Conservation (phyloP, 345 rosid species). For the Stellera chamaejasme region DNA sequence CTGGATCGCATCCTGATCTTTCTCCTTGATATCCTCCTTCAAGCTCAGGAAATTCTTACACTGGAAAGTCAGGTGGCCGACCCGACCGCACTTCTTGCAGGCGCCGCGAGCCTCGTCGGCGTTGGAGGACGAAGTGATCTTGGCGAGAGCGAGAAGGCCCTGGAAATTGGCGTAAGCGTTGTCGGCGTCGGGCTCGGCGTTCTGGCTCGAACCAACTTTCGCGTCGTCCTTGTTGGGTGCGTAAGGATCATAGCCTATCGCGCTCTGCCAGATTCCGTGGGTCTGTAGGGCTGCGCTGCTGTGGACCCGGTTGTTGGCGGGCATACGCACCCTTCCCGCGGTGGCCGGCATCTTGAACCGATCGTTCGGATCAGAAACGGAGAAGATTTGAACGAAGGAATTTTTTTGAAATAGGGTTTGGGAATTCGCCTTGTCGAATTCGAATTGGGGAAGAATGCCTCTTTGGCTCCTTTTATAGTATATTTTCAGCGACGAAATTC, state of each 20-base stretch:
- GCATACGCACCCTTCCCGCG: constrained; percentile 99
- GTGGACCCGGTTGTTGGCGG: constrained; percentile 96
- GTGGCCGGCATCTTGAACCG: constrained; percentile 89
- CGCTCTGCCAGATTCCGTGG: constrained; percentile 98
- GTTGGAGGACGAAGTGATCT: constrained; percentile 53
- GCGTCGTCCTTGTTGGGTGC: constrained; percentile 85
- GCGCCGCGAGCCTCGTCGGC: constrained; percentile 87
- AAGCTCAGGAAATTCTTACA: constrained; percentile 82
- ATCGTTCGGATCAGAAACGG: constrained; percentile 3
- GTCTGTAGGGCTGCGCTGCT: constrained; percentile 98
- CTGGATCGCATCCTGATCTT: constrained; percentile 45
- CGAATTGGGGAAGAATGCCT: no score
- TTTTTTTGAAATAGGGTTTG: no score
- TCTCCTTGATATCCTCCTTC: constrained; percentile 66
- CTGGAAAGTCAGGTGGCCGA: constrained; percentile 84
- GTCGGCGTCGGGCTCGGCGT: constrained; percentile 52
- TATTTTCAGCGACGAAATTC: no score
- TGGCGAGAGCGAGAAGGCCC: constrained; percentile 80
- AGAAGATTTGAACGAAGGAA: not conserved
- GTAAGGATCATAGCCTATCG: constrained; percentile 92
- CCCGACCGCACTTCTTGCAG: constrained; percentile 91
- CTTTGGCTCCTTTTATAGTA: no score
- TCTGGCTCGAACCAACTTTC: constrained; percentile 33
- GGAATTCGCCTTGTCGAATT: no score
- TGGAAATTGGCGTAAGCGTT: constrained; percentile 78